Conservation (phyloP, 306 rosid species). For the Senna siamea region DNA sequence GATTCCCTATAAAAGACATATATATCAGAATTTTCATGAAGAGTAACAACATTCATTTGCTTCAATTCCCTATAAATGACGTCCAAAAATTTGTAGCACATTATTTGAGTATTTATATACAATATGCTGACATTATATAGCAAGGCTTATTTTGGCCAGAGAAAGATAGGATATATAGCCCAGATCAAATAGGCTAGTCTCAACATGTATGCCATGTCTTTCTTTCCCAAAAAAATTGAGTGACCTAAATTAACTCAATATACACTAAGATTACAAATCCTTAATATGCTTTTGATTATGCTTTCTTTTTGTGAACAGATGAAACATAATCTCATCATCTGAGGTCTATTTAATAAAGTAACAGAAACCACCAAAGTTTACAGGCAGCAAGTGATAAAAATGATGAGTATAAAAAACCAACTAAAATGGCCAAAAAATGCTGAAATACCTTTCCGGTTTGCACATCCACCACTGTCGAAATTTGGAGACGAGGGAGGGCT, state of each 20-base stretch:
- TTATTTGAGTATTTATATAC: too few species aligned
- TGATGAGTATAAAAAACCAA: constrained; percentile 17
- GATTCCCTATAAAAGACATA: constrained; percentile 65
- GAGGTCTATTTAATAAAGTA: not conserved
- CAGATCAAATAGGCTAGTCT: too few species aligned
- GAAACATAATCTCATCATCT: constrained; percentile 25
- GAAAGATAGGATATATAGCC: too few species aligned
- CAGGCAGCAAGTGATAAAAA: not conserved
- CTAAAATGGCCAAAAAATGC: constrained; percentile 29
- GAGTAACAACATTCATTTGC: constrained; percentile 16
- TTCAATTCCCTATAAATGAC: not conserved
- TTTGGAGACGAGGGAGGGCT: constrained; percentile 83
- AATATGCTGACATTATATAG: too few species aligned
- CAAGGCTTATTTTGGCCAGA: too few species aligned
- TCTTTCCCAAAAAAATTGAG: constrained; percentile 18
- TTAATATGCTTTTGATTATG: constrained; percentile 13
- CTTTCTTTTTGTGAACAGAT: constrained; percentile 16
- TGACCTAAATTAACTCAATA: not conserved
- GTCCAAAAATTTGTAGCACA: too few species aligned
- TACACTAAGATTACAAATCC: constrained; percentile 10
- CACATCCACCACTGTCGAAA: constrained; percentile 93
- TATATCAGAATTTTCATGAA: constrained; percentile 33
- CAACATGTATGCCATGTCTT: not conserved
- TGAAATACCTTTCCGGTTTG: constrained; percentile 84
- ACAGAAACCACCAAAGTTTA: not conserved